Evolutionary conservation across 2,329 filamentous ascomycete genomes (phyloP).

Genomic region (Beauveria australis): DNA sequence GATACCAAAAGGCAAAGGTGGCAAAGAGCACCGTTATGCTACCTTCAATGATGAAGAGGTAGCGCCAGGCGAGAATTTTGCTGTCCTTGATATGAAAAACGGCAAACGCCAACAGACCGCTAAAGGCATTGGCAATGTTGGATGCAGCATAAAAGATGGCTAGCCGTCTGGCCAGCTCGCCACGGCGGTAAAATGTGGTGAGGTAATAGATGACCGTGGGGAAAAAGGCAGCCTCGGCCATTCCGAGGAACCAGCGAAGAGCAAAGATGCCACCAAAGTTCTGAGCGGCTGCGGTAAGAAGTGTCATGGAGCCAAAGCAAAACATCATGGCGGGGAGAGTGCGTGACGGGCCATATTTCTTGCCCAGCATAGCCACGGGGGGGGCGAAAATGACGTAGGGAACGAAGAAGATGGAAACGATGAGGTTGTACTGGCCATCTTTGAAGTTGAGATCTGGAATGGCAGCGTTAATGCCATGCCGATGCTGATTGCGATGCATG

Average conservation of each 20-base stretch:
- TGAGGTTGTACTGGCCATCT: slow-evolving; percentile 58
- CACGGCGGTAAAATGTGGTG: slow-evolving; percentile 42
- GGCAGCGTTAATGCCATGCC: slow-evolving; percentile 29
- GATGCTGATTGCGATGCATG: slow-evolving; percentile 17
- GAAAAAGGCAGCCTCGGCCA: slow-evolving; percentile 47
- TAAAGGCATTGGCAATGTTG: slow-evolving; percentile 59
- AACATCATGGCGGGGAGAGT: slow-evolving; percentile 68
- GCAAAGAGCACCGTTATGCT: slow-evolving; percentile 52
- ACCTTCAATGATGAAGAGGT: slow-evolving; percentile 48
- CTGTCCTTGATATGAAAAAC: slow-evolving; percentile 38
- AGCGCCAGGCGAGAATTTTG: slow-evolving; percentile 35
- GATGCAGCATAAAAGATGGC: slow-evolving; percentile 70
- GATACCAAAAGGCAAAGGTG: slow-evolving; percentile 59
- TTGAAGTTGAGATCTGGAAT: slow-evolving; percentile 43
- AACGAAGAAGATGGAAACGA: slow-evolving; percentile 66
- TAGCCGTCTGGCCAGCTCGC: slow-evolving; percentile 34
- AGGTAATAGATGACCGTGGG: slow-evolving; percentile 45
- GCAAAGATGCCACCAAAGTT: slow-evolving; percentile 43
- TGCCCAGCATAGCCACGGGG: slow-evolving; percentile 51
- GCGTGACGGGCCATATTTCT: slow-evolving; percentile 58
- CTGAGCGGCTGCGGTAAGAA: slow-evolving; percentile 44
- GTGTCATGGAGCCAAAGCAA: slow-evolving; percentile 58
- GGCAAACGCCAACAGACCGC: slow-evolving; percentile 38
- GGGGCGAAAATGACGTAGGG: slow-evolving; percentile 67
- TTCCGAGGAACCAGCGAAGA: slow-evolving; percentile 44